A percentile compares a stretch with the other conserved stretches of the same genome.
These are phyloP conservation scores for Earliella scabrosa DNA, from an alignment of 1,284 basidiomycete species.

Conservation along the genomic window DNA sequence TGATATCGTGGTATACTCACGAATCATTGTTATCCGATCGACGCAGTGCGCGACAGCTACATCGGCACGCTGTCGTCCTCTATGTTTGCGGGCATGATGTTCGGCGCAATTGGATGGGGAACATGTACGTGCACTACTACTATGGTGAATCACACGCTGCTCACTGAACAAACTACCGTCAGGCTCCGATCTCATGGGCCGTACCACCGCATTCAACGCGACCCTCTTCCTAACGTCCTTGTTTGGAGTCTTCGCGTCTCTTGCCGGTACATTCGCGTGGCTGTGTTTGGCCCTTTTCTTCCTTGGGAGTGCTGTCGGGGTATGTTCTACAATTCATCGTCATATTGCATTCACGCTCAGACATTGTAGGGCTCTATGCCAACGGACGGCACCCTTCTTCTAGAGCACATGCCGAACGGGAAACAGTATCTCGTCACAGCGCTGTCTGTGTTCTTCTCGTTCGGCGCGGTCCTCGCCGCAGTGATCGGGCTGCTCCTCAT, in stretches of 20 bases:
- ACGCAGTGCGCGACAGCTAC: slow-evolving; percentile 68
- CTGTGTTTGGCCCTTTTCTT: slow-evolving; percentile 86
- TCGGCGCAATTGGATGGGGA: slow-evolving; percentile 93
- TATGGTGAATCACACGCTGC: neutral
- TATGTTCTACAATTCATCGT: slow-evolving; percentile 39
- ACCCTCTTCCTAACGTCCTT: slow-evolving; percentile 90
- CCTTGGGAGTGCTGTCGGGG: slow-evolving; percentile 90
- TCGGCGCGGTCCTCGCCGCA: slow-evolving; percentile 87
- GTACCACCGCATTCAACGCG: slow-evolving; percentile 89
- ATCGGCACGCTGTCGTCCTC: slow-evolving; percentile 80
- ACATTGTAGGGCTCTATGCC: slow-evolving; percentile 85
- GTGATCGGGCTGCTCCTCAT: slow-evolving; percentile 79
- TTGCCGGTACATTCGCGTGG: slow-evolving; percentile 71
- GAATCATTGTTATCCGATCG: neutral
- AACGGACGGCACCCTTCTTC: slow-evolving; percentile 91
- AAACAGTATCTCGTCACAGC: slow-evolving; percentile 94
- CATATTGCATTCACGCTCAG: neutral
- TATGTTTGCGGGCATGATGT: slow-evolving; percentile 95
- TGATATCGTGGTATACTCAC: neutral
- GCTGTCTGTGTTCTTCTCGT: slow-evolving; percentile 94
- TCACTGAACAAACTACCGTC: neutral
- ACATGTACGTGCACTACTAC: slow-evolving; percentile 57
- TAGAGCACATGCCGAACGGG: slow-evolving; percentile 92
- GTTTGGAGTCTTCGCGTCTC: slow-evolving; percentile 85
- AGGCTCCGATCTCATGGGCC: slow-evolving; percentile 82